Evolutionary conservation across 768 basidiomycete species (phyloP).

Genomic region (Mycena vulgaris): DNA sequence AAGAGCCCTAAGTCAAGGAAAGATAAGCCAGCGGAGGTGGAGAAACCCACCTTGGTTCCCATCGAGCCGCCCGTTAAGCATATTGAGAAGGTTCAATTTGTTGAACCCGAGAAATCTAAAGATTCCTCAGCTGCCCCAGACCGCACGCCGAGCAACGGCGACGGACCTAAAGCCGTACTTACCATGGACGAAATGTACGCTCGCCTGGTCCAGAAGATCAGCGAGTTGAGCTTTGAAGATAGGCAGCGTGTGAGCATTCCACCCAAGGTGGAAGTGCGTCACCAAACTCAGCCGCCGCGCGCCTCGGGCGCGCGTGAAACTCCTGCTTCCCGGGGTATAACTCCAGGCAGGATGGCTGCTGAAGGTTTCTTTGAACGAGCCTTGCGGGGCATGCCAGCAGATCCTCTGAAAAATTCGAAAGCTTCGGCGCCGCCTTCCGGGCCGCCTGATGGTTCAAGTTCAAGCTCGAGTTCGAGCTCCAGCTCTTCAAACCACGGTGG

Average conservation of each 20-base stretch:
- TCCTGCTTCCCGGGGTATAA: not conserved
- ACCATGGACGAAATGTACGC: not conserved
- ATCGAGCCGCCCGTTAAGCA: not conserved
- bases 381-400: not conserved
- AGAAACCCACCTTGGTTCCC: too few species aligned
- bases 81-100: not conserved
- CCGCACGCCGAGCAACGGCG: not conserved
- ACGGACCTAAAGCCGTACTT: not conserved
- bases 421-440: conserved; percentile 9
- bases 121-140: too few species aligned
- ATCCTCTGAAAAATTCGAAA: not conserved
- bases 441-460: not conserved
- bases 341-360: not conserved
- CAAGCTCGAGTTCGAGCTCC: too few species aligned
- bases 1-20: conserved; percentile 5
- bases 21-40: not conserved
- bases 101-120: not conserved
- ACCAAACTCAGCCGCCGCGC: not conserved
- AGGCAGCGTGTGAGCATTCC: not conserved
- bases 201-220: not conserved
- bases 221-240: not conserved
- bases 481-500: not conserved
- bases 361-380: not conserved
- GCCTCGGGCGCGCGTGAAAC: not conserved
- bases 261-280: too few species aligned